Percentiles rank a stretch among this genome's conserved stretches.
phyloP scores from a whole-genome alignment of 1,284 basidiomycete species.

The Blastosporella zonata region DNA sequence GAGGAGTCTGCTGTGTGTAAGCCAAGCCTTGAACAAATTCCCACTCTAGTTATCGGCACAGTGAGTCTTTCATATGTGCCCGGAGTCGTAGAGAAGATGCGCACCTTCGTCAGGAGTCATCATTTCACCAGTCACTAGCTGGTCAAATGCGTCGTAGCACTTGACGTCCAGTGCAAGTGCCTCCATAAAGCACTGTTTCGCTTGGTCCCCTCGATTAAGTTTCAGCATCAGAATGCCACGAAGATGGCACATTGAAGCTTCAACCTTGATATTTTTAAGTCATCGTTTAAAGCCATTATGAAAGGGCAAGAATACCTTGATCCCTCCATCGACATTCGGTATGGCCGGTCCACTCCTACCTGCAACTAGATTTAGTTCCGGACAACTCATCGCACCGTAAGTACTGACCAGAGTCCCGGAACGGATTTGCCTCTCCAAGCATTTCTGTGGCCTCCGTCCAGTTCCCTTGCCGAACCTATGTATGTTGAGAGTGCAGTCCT shows the following conservation, averaged over 20 bases:
- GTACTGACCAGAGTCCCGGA: conserved; percentile 62
- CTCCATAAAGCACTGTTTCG: conserved; percentile 93
- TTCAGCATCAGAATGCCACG: conserved; percentile 94
- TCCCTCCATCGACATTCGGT: conserved; percentile 79
- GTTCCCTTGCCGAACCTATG: conserved; percentile 80
- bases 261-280: conserved; percentile 54
- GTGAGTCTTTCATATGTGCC: background rate
- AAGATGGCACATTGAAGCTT: conserved; percentile 93
- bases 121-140: conserved; percentile 90
- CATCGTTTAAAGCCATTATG: background rate
- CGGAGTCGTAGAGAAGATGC: conserved; percentile 16
- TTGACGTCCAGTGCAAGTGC: conserved; percentile 94
- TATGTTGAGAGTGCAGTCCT: background rate
- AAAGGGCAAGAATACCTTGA: conserved; percentile 57
- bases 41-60: conserved; percentile 71
- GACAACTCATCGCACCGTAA: background rate
- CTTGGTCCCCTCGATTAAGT: conserved; percentile 83
- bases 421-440: conserved; percentile 89
- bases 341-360: conserved; percentile 64
- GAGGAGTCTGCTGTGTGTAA: conserved; percentile 79
- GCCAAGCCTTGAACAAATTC: conserved; percentile 86
- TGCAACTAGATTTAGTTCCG: conserved; percentile 23
- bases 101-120: conserved; percentile 89
- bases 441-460: conserved; percentile 93
- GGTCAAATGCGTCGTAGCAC: conserved; percentile 94